Base-by-base conservation (phyloP, 2,329 filamentous ascomycete species). In the Pseudomassariella vexata region DNA sequence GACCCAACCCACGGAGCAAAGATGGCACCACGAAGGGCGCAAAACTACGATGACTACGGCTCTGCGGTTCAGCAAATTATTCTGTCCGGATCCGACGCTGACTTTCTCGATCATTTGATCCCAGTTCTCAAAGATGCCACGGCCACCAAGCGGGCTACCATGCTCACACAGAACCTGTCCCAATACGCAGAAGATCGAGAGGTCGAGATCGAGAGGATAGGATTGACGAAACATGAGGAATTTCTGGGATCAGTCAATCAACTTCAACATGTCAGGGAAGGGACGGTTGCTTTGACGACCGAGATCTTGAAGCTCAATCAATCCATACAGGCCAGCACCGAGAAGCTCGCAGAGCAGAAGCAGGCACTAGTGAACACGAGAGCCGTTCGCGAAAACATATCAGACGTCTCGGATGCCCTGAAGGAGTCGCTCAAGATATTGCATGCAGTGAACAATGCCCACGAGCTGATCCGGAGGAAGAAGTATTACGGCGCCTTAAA, bases 401-500 rank as follows among this genome's bases (percentile, higher is more conserved):
- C 94, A 42, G 90, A 98, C 49, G 87, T 89, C 9, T 86, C 84
- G 2, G 79, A 87, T 56, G 89, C 89, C 3, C 65, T 98, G 37
- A 85, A 86, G 46, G 88, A 94, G 46, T 96, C 90, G 38, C 67
- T 98, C 22, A 89, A 92, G 53, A 92, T 98, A 21, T 63, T 98
- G 22, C 82, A 89, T 36, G 82, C 94, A 7, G 88, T 94, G 31
- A 98, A 98, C 50, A 82, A 95, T 51, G 86, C 94, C 4, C 88
- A 95, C 55, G 92, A 96, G 33, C 68, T 98, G 36, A 75, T 96
- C 28, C 78, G 79, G 23, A 90, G 87, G 61, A 95, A 95, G 63
- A 94, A 88, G 46, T 94, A 96, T 56, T 98, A 98, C 57, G 87
- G 84, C 5, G 92, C 92, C 3, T 70, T 98, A 31, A 89, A 94